phyloP scores from a whole-genome alignment of 2,329 filamentous ascomycete species.

The Colletotrichum sp. region DNA sequence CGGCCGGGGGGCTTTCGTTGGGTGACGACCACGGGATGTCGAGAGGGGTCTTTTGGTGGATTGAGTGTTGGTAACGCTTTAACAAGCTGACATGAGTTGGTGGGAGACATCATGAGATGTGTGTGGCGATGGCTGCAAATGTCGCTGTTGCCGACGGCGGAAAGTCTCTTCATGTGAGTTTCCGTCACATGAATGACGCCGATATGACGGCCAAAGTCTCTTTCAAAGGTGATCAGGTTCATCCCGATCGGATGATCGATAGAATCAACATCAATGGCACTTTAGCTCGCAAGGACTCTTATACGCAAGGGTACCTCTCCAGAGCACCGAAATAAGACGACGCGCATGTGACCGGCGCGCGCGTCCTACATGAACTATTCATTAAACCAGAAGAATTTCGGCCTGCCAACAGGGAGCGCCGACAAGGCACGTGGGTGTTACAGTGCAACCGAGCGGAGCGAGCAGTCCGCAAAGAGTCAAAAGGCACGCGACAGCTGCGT shows the following conservation, averaged over 20 bases:
- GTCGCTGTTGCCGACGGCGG: not conserved
- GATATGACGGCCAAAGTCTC: not conserved
- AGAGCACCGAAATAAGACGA: not conserved
- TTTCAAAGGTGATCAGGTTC: not conserved
- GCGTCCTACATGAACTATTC: not conserved
- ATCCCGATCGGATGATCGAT: not conserved
- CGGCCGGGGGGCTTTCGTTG: not conserved
- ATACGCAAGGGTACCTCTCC: not conserved
- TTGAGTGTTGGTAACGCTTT: not conserved
- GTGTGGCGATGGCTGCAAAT: not conserved
- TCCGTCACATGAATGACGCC: not conserved
- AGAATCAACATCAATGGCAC: not conserved
- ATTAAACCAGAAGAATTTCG: not conserved
- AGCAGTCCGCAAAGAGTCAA: not conserved
- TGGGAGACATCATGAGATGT: not conserved
- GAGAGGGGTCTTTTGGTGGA: not conserved
- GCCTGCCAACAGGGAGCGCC: conserved; percentile 3
- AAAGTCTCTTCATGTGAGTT: not conserved
- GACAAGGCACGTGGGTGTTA: not conserved
- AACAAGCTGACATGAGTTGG: not conserved
- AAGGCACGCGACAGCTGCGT: conserved; percentile 14
- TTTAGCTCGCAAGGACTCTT: not conserved
- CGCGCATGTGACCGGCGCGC: not conserved
- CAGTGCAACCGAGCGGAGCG: not conserved
- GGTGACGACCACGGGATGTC: not conserved